phyloP scores from a whole-genome alignment of 805 yeast species.

The Gaillardinia entomophila region DNA sequence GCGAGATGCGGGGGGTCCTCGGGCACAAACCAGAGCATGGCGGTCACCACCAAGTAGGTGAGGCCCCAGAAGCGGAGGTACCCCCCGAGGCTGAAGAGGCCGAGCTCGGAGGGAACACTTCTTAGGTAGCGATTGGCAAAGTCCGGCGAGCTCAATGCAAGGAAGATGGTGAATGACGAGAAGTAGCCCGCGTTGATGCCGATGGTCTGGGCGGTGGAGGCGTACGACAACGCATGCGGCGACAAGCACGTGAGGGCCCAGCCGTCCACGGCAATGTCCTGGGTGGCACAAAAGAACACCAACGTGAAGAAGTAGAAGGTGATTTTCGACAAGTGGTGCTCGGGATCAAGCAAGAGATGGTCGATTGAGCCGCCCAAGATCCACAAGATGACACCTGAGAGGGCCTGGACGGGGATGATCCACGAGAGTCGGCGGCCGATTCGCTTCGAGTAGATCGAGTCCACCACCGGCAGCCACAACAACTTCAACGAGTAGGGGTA shows the following conservation, averaged over 20 bases:
- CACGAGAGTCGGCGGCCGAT: slow-evolving; percentile 86
- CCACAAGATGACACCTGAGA: slow-evolving; percentile 67
- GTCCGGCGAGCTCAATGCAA: slow-evolving; percentile 87
- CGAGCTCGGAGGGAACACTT: slow-evolving; percentile 50
- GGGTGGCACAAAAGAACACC: slow-evolving; percentile 91
- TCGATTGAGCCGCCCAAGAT: slow-evolving; percentile 58
- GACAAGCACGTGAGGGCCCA: slow-evolving; percentile 93
- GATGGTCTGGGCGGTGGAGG: slow-evolving; percentile 95
- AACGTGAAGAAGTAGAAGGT: slow-evolving; percentile 70
- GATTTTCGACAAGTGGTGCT: slow-evolving; percentile 45
- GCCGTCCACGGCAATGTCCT: slow-evolving; percentile 98
- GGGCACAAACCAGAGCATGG: slow-evolving; percentile 52
- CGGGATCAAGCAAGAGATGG: slow-evolving; percentile 44
- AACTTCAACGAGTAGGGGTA: slow-evolving; percentile 92
- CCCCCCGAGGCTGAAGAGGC: slow-evolving; percentile 65
- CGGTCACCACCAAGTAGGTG: slow-evolving; percentile 62
- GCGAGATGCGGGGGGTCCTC: slow-evolving; percentile 63
- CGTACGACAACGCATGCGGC: slow-evolving; percentile 74
- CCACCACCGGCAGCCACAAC: slow-evolving; percentile 95
- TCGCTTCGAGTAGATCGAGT: slow-evolving; percentile 62
- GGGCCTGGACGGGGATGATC: slow-evolving; percentile 87
- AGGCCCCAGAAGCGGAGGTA: slow-evolving; percentile 79
- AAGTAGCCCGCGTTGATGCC: slow-evolving; percentile 94
- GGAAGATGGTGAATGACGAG: slow-evolving; percentile 81
- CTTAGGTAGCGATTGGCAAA: slow-evolving; percentile 86